Base-by-base conservation (phyloP, 768 basidiomycete species). In the Chalciporus sphaerocephalus region DNA sequence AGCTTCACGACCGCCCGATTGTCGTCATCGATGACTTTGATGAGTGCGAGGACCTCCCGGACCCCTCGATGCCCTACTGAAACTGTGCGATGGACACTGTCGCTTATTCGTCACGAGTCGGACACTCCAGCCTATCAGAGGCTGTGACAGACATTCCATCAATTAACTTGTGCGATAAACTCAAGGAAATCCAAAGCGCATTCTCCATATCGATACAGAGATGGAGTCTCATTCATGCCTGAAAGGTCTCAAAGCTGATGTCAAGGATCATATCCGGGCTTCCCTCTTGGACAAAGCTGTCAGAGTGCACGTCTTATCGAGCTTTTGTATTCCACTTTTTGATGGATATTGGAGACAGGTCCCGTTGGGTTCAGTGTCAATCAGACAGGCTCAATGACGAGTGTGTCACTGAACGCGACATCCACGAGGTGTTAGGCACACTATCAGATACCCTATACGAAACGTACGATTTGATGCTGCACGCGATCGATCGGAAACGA, bases 21-120 rank as follows among this genome's bases (percentile, higher is more conserved):
- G 16, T 49, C 15, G 21, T 46, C 15, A 43, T 54, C 6, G 53
- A 54, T 5, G 51, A 51, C n/a, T 42, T 54, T 2, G 51, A 53
- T 12, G 44, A 54, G 17, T 53, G 53, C 33, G 35, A 46, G 15
- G 35, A 52, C 2, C 12, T 40, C 3, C 4, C 33, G 8, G 42
- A 1, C 6, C 52, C 15, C 42, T 54, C 5, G 13, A 8, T 4
- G n/a, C 22, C 5, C 37, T 44, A 5, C 11, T 7, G 11, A 21
- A 33, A 5, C 23, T 47, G 23, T 3, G n/a, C 13, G 23, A 21
- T 1, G 45, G 40, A 20, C 33, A 12, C 12, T 28, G 38, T 12
- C 42, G 34, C 15, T 8, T 52, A n/a, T 50, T 52, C 30, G 33
- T 50, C 2, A 52, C 50, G 5, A 43, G 42, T 18, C 37, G 45